phyloP scores from a whole-genome alignment of 2,329 filamentous ascomycete genomes.

The Calonectria hawksworthii region DNA sequence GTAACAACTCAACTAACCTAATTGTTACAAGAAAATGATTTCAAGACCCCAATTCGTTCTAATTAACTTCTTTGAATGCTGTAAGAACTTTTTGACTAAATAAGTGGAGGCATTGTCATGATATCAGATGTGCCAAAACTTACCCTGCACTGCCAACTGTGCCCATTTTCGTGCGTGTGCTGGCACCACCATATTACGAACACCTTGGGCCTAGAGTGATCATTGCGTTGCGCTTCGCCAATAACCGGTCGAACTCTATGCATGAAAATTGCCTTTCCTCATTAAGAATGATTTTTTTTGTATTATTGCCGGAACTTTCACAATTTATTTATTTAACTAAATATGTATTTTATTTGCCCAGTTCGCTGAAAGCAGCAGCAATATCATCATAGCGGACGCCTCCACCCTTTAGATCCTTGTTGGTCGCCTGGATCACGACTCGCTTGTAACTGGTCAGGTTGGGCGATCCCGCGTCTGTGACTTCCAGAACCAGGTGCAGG shows the following conservation, averaged over 20 bases:
- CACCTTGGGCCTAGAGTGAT: neutral
- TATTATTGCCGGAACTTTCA: neutral
- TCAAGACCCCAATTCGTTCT: neutral
- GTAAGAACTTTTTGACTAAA: neutral
- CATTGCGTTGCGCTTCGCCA: neutral
- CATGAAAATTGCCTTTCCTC: neutral
- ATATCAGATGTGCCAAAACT: neutral
- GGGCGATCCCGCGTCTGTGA: conserved; percentile 59
- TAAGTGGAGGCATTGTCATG: neutral
- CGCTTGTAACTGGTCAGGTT: conserved; percentile 62
- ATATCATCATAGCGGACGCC: conserved; percentile 30
- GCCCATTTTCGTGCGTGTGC: neutral
- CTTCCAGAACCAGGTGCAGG: conserved; percentile 65
- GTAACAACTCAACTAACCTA: neutral
- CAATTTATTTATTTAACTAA: neutral
- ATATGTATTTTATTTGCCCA: conserved; percentile 8
- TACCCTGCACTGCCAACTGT: neutral
- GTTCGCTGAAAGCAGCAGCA: conserved; percentile 20
- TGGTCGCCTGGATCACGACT: conserved; percentile 53
- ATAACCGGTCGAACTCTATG: neutral
- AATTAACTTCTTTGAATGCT: neutral
- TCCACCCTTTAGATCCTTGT: conserved; percentile 47
- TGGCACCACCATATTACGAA: neutral
- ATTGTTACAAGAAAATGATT: neutral
- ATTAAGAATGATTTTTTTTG: neutral